phyloP scores from a whole-genome alignment of 257 asterid genomes.

The Euphrasia confusa region DNA sequence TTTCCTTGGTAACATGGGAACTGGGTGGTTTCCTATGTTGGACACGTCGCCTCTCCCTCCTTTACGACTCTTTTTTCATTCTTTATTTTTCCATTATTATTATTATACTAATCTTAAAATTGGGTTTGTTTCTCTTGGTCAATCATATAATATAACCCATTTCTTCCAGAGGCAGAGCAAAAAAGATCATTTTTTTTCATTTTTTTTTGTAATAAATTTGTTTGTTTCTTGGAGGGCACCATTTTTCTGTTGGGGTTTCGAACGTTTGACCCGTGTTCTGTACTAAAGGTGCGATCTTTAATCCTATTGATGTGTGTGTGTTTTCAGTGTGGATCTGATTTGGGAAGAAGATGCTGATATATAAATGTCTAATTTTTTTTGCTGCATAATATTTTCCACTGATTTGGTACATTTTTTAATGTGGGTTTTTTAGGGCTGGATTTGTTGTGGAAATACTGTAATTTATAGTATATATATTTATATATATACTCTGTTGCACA shows the following conservation, averaged over 20 bases:
- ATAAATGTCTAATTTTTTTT: constrained; percentile 20
- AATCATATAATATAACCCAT: neutral
- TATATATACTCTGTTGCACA: no score
- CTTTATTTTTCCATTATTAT: neutral
- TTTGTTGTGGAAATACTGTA: no score
- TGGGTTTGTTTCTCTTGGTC: constrained; percentile 22
- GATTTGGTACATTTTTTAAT: no score
- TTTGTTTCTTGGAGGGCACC: constrained; percentile 19
- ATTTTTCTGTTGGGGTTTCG: neutral
- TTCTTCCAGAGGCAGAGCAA: neutral
- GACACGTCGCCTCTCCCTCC: constrained; percentile 32
- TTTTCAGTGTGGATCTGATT: constrained; percentile 20
- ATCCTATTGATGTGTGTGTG: constrained; percentile 14
- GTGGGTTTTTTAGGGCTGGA: no score
- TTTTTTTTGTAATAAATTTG: neutral
- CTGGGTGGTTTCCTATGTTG: constrained; percentile 15
- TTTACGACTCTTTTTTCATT: constrained; percentile 1
- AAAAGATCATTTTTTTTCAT: neutral
- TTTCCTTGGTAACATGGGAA: constrained; percentile 20
- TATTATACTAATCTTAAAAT: constrained; percentile 13
- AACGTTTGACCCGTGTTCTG: constrained; percentile 13
- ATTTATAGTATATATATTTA: no score
- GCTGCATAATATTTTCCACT: neutral
- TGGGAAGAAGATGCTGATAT: neutral
- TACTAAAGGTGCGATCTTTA: neutral